Percentiles rank a stretch among this genome's conserved stretches.
These are phyloP conservation scores for Cyclotella choctawhatcheeana DNA, from an alignment of 108 stramenopile species.

Conservation along the genomic window DNA sequence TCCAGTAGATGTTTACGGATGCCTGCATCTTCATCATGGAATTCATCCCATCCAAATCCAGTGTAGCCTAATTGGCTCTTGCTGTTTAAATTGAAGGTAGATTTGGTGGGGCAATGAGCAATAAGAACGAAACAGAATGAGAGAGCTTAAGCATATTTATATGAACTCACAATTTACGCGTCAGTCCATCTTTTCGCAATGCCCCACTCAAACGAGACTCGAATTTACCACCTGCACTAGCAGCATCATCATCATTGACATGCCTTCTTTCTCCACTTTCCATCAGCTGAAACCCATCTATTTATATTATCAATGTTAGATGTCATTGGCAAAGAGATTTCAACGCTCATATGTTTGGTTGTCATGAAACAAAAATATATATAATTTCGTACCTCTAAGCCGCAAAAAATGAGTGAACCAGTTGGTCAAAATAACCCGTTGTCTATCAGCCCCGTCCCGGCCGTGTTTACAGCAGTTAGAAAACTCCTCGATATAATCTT, in stretches of 20 bases:
- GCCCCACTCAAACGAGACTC: slow-evolving; percentile 21
- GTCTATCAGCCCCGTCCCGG: background rate
- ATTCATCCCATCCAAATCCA: slow-evolving; percentile 82
- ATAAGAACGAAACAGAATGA: background rate
- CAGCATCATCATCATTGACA: slow-evolving; percentile 48
- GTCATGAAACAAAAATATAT: no score
- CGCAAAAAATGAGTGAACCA: slow-evolving; percentile 60
- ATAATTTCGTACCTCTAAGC: slow-evolving; percentile 30
- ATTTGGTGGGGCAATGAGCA: background rate
- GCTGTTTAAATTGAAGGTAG: background rate
- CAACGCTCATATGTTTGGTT: no score
- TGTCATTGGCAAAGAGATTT: no score
- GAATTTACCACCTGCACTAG: slow-evolving; percentile 24
- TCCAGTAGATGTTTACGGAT: slow-evolving; percentile 45
- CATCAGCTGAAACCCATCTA: slow-evolving; percentile 75
- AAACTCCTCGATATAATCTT: slow-evolving; percentile 18
- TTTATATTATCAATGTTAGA: no score
- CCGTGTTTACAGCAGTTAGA: background rate
- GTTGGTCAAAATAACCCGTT: slow-evolving; percentile 11
- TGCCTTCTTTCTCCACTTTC: slow-evolving; percentile 86
- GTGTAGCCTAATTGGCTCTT: slow-evolving; percentile 56
- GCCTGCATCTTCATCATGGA: slow-evolving; percentile 69
- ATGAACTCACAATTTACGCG: slow-evolving; percentile 45
- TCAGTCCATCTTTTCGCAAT: slow-evolving; percentile 70
- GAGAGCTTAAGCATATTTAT: background rate